Conservation (phyloP, 768 basidiomycete genomes). For the Favolaschia claudopus region DNA sequence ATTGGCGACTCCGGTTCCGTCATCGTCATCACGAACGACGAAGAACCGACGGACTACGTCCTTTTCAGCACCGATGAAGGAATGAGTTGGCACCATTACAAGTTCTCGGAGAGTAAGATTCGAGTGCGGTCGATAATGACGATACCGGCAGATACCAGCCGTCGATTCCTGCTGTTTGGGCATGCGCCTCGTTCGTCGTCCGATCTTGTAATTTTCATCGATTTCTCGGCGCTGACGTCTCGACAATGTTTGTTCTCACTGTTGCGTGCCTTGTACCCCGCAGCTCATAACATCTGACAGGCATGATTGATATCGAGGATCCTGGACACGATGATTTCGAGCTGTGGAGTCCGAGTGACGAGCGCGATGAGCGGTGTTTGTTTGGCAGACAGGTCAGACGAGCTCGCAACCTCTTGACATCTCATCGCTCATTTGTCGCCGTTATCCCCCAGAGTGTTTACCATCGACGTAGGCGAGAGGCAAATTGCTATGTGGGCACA, state of each 20-base stretch:
- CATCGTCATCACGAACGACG: slow-evolving; percentile 93
- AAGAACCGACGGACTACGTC: slow-evolving; percentile 87
- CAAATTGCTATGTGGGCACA: slow-evolving; percentile 85
- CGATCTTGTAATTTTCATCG: slow-evolving; percentile 81
- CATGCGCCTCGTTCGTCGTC: slow-evolving; percentile 53
- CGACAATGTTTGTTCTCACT: slow-evolving; percentile 59
- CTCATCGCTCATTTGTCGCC: slow-evolving; percentile 5
- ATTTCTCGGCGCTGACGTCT: slow-evolving; percentile 81
- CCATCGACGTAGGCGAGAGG: slow-evolving; percentile 84
- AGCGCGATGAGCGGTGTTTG: slow-evolving; percentile 81
- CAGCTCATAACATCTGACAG: too few species aligned
- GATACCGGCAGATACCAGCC: slow-evolving; percentile 87
- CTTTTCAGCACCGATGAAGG: slow-evolving; percentile 93
- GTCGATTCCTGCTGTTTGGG: slow-evolving; percentile 89
- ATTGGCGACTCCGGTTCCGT: slow-evolving; percentile 97
- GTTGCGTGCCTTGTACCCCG: slow-evolving; percentile 48
- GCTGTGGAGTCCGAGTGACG: slow-evolving; percentile 93
- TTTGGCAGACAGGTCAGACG: slow-evolving; percentile 84
- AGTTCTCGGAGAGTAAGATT: slow-evolving; percentile 77
- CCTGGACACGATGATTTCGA: slow-evolving; percentile 93
- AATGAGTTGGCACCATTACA: slow-evolving; percentile 84
- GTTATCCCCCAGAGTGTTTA: slow-evolving; percentile 74
- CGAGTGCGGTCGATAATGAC: slow-evolving; percentile 84
- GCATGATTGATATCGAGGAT: slow-evolving; percentile 70
- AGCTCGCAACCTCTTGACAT: not conserved